These are phyloP conservation scores for Corynascus novoguineensis DNA, from an alignment of 495 filamentous ascomycete species.

Conservation along the genomic window DNA sequence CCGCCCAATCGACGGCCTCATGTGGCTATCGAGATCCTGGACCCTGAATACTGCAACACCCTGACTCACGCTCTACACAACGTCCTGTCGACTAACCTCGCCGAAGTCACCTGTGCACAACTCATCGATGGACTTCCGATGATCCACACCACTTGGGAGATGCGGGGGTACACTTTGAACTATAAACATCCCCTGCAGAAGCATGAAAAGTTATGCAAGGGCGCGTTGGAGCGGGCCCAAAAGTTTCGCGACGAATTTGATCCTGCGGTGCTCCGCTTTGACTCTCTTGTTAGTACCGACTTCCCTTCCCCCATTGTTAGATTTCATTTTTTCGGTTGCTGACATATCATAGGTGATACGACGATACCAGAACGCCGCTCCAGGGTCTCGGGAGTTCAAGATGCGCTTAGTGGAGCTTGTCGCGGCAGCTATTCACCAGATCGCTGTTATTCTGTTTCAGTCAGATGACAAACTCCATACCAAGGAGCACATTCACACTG, in stretches of 20 bases:
- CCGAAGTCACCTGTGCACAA: neutral
- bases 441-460: constrained; percentile 6
- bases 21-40: neutral
- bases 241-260: neutral
- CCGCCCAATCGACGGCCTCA: neutral
- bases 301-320: no score
- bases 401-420: constrained; percentile 9
- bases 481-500: constrained; percentile 4
- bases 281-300: neutral
- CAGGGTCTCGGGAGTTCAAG: constrained; percentile 9
- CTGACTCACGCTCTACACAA: constrained; percentile 2
- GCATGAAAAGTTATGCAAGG: constrained; percentile 1
- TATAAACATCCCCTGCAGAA: neutral
- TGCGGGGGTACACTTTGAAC: neutral
- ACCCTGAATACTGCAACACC: neutral
- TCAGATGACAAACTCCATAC: constrained; percentile 2
- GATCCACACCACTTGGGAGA: neutral
- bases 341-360: neutral
- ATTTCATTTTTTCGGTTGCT: neutral
- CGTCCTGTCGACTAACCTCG: constrained; percentile 2
- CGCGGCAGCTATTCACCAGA: neutral
- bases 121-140: constrained; percentile 9
- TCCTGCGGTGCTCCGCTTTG: neutral
- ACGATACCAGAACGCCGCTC: neutral
- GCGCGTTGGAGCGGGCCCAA: neutral